phyloP scores from a whole-genome alignment of 2,329 filamentous ascomycete species.

The Pseudogymnoascus sp. region DNA sequence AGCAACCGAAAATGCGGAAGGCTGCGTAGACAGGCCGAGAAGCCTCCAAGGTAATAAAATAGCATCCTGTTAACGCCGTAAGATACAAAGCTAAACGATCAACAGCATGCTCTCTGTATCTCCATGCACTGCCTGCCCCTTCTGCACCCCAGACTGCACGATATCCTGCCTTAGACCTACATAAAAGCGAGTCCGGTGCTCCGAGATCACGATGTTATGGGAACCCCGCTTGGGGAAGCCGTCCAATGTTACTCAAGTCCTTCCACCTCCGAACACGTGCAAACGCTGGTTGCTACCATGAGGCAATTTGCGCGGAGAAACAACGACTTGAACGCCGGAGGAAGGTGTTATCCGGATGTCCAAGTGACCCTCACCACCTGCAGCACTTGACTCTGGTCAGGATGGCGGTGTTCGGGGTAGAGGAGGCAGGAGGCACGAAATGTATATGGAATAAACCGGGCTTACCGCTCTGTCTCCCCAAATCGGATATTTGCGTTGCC shows the following conservation, averaged over 20 bases:
- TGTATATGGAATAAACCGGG: not conserved
- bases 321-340: not conserved
- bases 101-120: not conserved
- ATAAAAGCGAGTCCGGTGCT: not conserved
- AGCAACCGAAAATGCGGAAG: not conserved
- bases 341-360: not conserved
- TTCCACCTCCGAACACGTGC: not conserved
- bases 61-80: not conserved
- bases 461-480: not conserved
- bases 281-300: not conserved
- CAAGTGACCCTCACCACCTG: not conserved
- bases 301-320: not conserved
- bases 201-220: not conserved
- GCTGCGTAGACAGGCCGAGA: not conserved
- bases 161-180: not conserved
- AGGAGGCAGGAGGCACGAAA: not conserved
- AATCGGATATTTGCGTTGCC: not conserved
- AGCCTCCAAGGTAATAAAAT: not conserved
- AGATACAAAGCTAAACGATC: not conserved
- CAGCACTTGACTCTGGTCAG: not conserved
- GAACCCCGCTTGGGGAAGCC: not conserved
- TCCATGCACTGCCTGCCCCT: not conserved
- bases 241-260: not conserved
- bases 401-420: not conserved
- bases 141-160: conserved; percentile 8